Evolutionary conservation across 31 red algal species (phyloP), one percentile per base, ranked within the genome.

Genomic region (Odonthalia washingtoniensis): DNA sequence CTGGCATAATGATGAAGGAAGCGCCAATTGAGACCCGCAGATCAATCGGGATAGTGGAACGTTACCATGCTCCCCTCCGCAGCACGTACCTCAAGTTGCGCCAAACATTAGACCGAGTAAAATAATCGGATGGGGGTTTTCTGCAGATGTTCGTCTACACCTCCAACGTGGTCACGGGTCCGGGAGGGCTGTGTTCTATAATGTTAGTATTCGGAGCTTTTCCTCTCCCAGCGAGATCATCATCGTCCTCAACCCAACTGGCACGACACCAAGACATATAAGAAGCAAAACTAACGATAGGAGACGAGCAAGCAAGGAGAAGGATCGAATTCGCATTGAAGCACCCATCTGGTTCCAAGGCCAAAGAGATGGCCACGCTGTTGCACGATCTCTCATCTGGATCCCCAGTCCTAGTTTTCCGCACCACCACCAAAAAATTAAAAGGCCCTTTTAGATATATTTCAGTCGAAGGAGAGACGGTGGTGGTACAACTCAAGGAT

Each of bases 131-230:
- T n/a, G n/a, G n/a, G n/a, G n/a, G n/a, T n/a, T n/a, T n/a, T n/a
- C n/a, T n/a, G n/a, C n/a, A 82, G 31, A 41, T 69, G 35, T 57
- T 63, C 46, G 82, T 85, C 0, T 74, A 41, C 18, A 72, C 32
- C 16, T 41, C 74, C 1, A 72, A 73, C 43, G 66, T 62, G 42
- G 74, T 41, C 14, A 52, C 74, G 27, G 70, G 84, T 62, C 84
- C 72, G 0, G 84, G 75, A 46, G 84, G 84, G 12, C 74, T 78
- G 5, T 76, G 46, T 53, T 72, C 84, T n/a, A 87, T 49, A 9
- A 26, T 87, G 16, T 30, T 78, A 0, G 84, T 87, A 28, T 87
- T 77, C 68, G 72, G 72, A 75, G 84, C 74, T 27, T 35, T 87
- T 1, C 60, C 84, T 38, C 2, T 70, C 35, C 72, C 84, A 39